phyloP scores from a whole-genome alignment of 176 grass and related monocot genomes.

The Eragrostis curvula region DNA sequence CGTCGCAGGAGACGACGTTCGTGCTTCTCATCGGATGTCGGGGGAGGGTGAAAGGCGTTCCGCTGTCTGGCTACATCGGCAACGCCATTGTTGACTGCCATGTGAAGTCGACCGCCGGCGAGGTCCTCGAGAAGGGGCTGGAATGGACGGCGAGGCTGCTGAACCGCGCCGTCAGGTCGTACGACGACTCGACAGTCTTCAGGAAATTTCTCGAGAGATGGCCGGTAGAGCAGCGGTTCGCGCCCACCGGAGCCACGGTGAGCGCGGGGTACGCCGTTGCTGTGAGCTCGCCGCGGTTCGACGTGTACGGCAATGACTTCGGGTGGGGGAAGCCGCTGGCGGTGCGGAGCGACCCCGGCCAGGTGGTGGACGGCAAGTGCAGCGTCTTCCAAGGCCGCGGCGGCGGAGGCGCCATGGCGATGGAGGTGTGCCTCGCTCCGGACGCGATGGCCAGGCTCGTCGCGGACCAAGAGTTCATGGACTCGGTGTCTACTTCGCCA shows the following conservation, averaged over 20 bases:
- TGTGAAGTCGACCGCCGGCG: neutral
- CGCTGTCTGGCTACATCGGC: constrained; percentile 31
- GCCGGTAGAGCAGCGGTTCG: neutral
- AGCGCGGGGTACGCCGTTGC: neutral
- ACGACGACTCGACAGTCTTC: neutral
- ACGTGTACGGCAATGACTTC: constrained; percentile 37
- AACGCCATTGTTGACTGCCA: constrained; percentile 1
- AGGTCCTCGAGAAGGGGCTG: neutral
- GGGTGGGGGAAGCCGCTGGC: constrained; percentile 40
- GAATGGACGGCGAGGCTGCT: constrained; percentile 26
- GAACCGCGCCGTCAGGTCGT: constrained; percentile 14
- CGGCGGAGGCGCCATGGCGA: neutral
- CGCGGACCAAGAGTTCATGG: neutral
- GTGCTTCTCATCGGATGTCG: constrained; percentile 25
- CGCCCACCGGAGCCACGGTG: neutral
- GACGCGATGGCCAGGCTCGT: neutral
- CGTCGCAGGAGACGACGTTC: constrained; percentile 25
- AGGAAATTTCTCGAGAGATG: neutral
- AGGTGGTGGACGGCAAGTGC: constrained; percentile 28
- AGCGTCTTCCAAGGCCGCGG: neutral
- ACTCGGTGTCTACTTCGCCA: neutral
- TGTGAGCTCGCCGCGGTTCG: constrained; percentile 36
- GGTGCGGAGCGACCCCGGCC: constrained; percentile 25
- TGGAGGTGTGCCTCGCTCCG: neutral
- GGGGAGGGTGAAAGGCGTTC: constrained; percentile 8